Conservation (phyloP, 139 green algal species). For the Chlorella vulgaris region DNA sequence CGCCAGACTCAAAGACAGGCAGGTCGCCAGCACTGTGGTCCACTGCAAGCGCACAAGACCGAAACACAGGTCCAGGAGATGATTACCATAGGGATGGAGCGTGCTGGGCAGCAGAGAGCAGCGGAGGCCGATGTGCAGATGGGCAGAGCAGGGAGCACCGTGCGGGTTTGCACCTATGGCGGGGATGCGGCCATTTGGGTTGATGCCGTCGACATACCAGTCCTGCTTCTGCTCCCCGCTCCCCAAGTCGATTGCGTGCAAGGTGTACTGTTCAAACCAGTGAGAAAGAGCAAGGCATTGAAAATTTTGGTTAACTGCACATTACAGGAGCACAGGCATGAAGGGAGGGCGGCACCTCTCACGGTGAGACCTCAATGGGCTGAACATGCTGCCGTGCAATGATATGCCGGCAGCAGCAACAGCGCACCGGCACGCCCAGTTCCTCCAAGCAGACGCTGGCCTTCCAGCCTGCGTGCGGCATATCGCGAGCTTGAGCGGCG, state of each 20-base stretch:
- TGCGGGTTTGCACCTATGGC: slow-evolving; percentile 49
- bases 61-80: too few species aligned
- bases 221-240: slow-evolving; percentile 56
- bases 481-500: too few species aligned
- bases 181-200: slow-evolving; percentile 60
- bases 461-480: slow-evolving; percentile 47
- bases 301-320: too few species aligned
- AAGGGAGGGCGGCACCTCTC: too few species aligned
- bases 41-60: slow-evolving; percentile 30
- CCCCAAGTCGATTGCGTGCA: slow-evolving; percentile 37
- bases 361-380: too few species aligned
- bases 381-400: too few species aligned
- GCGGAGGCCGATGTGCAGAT: too few species aligned
- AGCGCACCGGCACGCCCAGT: slow-evolving; percentile 16
- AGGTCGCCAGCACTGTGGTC: slow-evolving; percentile 43
- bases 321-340: too few species aligned
- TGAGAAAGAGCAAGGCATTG: too few species aligned
- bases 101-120: not conserved
- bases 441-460: slow-evolving; percentile 54
- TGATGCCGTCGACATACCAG: slow-evolving; percentile 55
- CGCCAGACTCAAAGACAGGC: slow-evolving; percentile 44
- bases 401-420: not conserved
- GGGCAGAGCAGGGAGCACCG: not conserved
- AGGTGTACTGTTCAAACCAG: slow-evolving; percentile 29
- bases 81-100: not conserved